Conservation (phyloP, 2,329 filamentous ascomycete species). For the Fusarium sublunatum region DNA sequence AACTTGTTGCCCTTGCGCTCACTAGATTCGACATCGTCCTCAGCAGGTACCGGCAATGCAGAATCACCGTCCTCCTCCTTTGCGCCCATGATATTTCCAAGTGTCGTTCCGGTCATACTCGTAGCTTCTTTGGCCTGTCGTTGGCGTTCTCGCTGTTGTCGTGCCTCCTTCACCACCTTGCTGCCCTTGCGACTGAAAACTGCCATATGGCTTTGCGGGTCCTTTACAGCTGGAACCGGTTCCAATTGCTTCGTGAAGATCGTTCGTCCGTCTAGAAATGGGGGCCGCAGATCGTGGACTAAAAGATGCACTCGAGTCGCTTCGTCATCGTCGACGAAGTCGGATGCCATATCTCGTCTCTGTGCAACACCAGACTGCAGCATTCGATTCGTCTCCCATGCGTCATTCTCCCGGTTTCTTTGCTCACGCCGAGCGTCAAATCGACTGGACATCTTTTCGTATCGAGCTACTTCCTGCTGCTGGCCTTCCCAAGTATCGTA, state of each 20-base stretch:
- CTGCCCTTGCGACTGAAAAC: constrained; percentile 97
- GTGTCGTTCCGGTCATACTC: constrained; percentile 87
- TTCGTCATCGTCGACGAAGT: constrained; percentile 89
- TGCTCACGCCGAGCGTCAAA: constrained; percentile 78
- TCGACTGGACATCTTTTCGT: constrained; percentile 82
- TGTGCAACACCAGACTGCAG: constrained; percentile 95
- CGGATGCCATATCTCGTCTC: constrained; percentile 80
- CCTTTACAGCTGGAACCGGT: constrained; percentile 90
- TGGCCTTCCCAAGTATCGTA: constrained; percentile 80
- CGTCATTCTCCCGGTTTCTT: constrained; percentile 93
- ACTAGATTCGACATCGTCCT: constrained; percentile 71
- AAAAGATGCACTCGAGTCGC: constrained; percentile 88
- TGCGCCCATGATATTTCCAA: constrained; percentile 95
- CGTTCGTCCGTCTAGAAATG: constrained; percentile 92
- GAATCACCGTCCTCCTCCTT: constrained; percentile 95
- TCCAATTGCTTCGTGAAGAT: constrained; percentile 98
- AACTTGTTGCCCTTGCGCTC: constrained; percentile 75
- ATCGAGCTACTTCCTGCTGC: constrained; percentile 80
- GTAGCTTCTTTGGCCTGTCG: constrained; percentile 96
- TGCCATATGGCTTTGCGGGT: constrained; percentile 98
- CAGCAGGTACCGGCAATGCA: constrained; percentile 79
- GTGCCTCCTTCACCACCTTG: constrained; percentile 87
- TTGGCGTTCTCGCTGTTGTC: constrained; percentile 92
- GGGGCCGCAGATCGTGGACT: constrained; percentile 92
- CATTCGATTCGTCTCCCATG: constrained; percentile 99